These are phyloP conservation scores for Ascomycota sp. DNA, from an alignment of 2,329 filamentous ascomycete genomes.

Conservation along the genomic window DNA sequence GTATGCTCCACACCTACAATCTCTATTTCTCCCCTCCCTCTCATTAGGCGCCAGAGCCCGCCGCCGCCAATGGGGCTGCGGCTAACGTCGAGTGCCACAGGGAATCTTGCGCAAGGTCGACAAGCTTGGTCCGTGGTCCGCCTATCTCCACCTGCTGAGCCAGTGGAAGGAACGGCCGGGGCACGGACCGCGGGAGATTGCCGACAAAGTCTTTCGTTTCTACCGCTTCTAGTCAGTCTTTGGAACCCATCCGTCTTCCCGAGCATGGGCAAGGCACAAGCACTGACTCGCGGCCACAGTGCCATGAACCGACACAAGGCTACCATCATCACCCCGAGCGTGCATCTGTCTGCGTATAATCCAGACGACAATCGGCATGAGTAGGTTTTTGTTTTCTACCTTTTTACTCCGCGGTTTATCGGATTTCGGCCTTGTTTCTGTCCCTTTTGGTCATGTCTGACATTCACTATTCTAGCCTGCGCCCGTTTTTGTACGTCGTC, in stretches of 20 bases:
- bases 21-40: background rate
- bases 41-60: too few species aligned
- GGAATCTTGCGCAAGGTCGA: conserved; percentile 15
- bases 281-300: too few species aligned
- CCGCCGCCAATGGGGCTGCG: too few species aligned
- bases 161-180: conserved; percentile 14
- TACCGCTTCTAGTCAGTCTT: conserved; percentile 28
- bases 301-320: conserved; percentile 47
- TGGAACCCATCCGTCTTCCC: too few species aligned
- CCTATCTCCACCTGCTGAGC: conserved; percentile 16
- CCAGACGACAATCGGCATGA: conserved; percentile 20
- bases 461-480: conserved; percentile 8
- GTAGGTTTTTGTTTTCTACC: too few species aligned
- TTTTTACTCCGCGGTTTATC: too few species aligned
- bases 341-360: conserved; percentile 18
- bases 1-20: conserved; percentile 3
- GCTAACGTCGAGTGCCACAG: background rate
- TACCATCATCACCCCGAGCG: conserved; percentile 35
- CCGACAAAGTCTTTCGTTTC: conserved; percentile 21
- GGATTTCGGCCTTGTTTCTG: too few species aligned
- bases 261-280: too few species aligned
- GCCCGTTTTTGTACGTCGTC: conserved; percentile 20
- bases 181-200: conserved; percentile 15
- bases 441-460: too few species aligned
- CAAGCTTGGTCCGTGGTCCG: conserved; percentile 19